Base-by-base conservation (phyloP, 805 yeast species). In the Saturnispora dispora region DNA sequence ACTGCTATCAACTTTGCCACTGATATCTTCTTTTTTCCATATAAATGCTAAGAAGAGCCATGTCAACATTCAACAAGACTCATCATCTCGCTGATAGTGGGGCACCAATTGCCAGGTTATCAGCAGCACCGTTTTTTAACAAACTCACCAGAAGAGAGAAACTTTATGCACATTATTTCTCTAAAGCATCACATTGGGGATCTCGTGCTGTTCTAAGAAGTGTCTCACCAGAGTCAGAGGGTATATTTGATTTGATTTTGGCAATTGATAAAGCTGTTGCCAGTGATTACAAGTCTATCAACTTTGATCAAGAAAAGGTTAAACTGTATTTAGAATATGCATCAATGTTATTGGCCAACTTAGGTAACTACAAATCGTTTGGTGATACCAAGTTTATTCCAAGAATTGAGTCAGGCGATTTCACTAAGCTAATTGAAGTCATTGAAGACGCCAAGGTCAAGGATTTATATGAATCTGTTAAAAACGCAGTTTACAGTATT, bases 381-480 rank as follows among this genome's bases (percentile, higher is more conserved):
- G 96, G 96, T 57, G 96, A 88, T 68, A 79, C 79, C 58, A 88
- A 88, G 67, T 88, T 88, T 61, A 74, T 88, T 55, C 96, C 96
- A 40, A 70, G 79, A 47, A 60, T 87, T 39, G 52, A 74, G 0
- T 61, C 58, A 32, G 75, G 66, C 0, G 73, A 73, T 6, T 81
- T 88, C 57, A 75, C 70, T 52, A 57, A 67, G 23, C 68, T 85
- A 30, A 72, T 77, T n/a, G 65, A 65, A 33, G 55, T 71, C 2
- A 63, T 77, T 20, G 71, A 70, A 42, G 68, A 71, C 53, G 67
- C 63, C 18, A 52, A 57, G 2, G 57, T 66, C 35, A 50, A 66
- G 18, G 65, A 63, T 28, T 58, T 73, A 45, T 79, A 71, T 60
- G 67, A 72, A 23, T 57, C 63, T n/a, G 71, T 81, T 35, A 70